These are phyloP conservation scores for Aspergillus campestris DNA, from an alignment of 495 filamentous ascomycete genomes.

Conservation along the genomic window DNA sequence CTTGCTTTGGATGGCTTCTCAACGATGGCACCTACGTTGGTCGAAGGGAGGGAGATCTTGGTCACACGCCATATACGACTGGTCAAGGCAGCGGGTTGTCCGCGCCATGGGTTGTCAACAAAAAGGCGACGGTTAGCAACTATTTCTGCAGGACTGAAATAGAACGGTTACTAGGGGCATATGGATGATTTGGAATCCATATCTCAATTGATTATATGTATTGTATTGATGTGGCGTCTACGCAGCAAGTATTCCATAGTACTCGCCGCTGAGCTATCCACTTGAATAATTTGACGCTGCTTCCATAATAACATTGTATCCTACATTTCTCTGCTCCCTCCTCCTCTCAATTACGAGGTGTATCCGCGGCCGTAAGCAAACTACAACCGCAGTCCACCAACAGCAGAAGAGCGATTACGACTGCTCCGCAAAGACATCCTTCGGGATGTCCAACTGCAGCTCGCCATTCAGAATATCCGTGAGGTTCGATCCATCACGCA, in stretches of 20 bases:
- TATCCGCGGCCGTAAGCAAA: background rate
- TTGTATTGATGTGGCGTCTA: slow-evolving; percentile 2
- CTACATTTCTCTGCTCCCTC: background rate
- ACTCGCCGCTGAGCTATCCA: slow-evolving; percentile 1
- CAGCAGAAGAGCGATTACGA: background rate
- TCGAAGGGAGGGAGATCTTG: too few relatives aligned
- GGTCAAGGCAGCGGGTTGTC: too few relatives aligned
- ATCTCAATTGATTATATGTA: background rate
- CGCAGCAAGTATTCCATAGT: slow-evolving; percentile 5
- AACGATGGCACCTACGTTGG: too few relatives aligned
- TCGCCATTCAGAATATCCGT: slow-evolving; percentile 62
- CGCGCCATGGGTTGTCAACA: too few relatives aligned
- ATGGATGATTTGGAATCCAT: too few relatives aligned
- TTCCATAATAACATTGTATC: background rate
- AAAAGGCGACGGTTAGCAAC: too few relatives aligned
- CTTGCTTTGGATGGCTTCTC: too few relatives aligned
- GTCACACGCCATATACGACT: too few relatives aligned
- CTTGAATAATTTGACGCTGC: too few relatives aligned
- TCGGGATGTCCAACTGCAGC: slow-evolving; percentile 38
- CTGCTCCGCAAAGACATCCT: slow-evolving; percentile 29
- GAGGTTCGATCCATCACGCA: slow-evolving; percentile 70
- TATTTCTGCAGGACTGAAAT: too few relatives aligned
- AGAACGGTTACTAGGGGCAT: too few relatives aligned
- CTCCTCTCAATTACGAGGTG: background rate
- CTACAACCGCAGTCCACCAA: background rate